phyloP scores from a whole-genome alignment of 345 rosid species.

The Pugionium cornutum region DNA sequence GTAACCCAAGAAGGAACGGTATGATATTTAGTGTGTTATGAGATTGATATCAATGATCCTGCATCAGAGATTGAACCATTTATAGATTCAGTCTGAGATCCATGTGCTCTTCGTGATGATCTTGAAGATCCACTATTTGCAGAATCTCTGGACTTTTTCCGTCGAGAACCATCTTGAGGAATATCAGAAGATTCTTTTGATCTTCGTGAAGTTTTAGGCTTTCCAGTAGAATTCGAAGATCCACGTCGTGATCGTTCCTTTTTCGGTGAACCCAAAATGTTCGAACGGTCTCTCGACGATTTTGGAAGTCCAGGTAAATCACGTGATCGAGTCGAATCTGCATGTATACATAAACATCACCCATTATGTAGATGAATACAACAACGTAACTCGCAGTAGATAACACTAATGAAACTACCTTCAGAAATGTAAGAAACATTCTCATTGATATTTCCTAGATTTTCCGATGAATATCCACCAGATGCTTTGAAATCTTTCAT shows the following conservation, averaged over 20 bases:
- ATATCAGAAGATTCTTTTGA: constrained; percentile 29
- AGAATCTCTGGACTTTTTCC: constrained; percentile 53
- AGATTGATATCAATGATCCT: constrained; percentile 17
- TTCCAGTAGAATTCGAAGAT: constrained; percentile 36
- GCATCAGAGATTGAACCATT: constrained; percentile 20
- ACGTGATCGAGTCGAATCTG: constrained; percentile 30
- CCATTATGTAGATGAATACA: no score
- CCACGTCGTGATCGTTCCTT: constrained; percentile 52
- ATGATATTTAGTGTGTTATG: neutral
- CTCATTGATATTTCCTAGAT: constrained; percentile 24
- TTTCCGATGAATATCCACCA: constrained; percentile 26
- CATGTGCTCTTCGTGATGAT: constrained; percentile 38
- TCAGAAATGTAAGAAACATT: constrained; percentile 26
- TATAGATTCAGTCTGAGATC: constrained; percentile 27
- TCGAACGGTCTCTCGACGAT: constrained; percentile 23
- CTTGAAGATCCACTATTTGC: constrained; percentile 37
- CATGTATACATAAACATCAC: neutral
- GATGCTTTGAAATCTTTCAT: constrained; percentile 32
- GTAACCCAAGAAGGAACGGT: no score
- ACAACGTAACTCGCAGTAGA: no score
- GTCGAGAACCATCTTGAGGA: constrained; percentile 44
- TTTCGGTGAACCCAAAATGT: constrained; percentile 25
- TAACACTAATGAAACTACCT: constrained; percentile 14
- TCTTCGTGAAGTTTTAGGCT: constrained; percentile 26
- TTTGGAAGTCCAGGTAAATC: constrained; percentile 31